Evolutionary conservation across 1,284 basidiomycete species (phyloP).

Genomic region (Wallemia ichthyophaga): DNA sequence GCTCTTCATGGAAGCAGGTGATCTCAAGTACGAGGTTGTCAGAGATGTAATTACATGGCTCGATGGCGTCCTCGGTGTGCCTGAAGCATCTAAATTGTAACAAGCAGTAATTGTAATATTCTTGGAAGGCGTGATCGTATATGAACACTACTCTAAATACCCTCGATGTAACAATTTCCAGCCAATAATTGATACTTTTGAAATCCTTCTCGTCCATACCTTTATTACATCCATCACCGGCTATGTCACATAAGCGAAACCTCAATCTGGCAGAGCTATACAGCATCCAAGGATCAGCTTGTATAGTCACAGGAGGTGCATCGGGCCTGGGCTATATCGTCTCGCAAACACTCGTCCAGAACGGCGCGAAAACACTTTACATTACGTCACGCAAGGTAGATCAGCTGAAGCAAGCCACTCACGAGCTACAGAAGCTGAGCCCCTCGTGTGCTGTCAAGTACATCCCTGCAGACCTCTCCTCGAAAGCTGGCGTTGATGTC

Average conservation of each 20-base stretch:
- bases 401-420: conserved; percentile 33
- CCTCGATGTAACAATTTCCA: too few relatives aligned
- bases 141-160: too few relatives aligned
- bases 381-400: conserved; percentile 63
- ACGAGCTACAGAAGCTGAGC: conserved; percentile 22
- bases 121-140: too few relatives aligned
- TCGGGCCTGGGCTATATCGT: conserved; percentile 55
- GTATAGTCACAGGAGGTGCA: conserved; percentile 12
- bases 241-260: neutral
- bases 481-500: neutral
- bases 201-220: too few relatives aligned
- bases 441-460: neutral
- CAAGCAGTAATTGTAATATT: too few relatives aligned
- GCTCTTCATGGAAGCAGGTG: neutral
- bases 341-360: conserved; percentile 42
- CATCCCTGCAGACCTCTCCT: neutral
- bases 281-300: neutral
- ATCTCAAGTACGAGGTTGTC: neutral
- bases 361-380: conserved; percentile 44
- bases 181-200: too few relatives aligned
- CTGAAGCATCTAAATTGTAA: neutral
- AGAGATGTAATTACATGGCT: neutral
- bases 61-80: neutral
- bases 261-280: neutral
- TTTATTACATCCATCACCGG: neutral